These are phyloP conservation scores for Boeremia exigua DNA, from an alignment of 2,329 filamentous ascomycete genomes.

Conservation along the genomic window DNA sequence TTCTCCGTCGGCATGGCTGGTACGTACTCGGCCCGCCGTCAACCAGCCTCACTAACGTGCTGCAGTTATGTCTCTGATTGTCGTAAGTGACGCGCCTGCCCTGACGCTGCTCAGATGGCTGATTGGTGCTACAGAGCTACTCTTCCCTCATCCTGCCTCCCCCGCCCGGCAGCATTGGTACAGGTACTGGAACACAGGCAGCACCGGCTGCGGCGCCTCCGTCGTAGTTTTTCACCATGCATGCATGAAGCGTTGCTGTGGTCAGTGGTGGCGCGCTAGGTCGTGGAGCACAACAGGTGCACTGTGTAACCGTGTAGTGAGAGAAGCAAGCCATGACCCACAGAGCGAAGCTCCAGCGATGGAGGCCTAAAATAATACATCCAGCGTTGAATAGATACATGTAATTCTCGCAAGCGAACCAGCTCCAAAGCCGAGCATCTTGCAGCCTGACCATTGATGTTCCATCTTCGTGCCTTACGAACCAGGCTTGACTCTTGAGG, in stretches of 20 bases:
- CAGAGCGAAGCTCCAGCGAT: neutral
- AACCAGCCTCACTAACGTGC: slow-evolving; percentile 14
- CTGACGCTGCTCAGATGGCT: slow-evolving; percentile 8
- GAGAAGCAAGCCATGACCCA: neutral
- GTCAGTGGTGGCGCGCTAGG: slow-evolving; percentile 10
- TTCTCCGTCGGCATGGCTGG: slow-evolving; percentile 81
- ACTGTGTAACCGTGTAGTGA: slow-evolving; percentile 25
- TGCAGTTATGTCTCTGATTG: slow-evolving; percentile 53
- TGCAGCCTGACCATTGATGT: neutral
- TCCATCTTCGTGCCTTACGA: slow-evolving; percentile 9
- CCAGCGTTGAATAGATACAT: slow-evolving; percentile 3
- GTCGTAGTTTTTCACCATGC: slow-evolving; percentile 35
- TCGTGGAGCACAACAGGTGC: slow-evolving; percentile 19
- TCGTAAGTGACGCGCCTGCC: slow-evolving; percentile 45
- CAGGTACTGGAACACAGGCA: slow-evolving; percentile 55
- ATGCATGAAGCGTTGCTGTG: slow-evolving; percentile 13
- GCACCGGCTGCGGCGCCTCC: slow-evolving; percentile 56
- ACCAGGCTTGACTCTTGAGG: slow-evolving; percentile 2
- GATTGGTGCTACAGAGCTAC: slow-evolving; percentile 54
- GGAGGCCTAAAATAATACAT: neutral
- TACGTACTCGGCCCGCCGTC: slow-evolving; percentile 53
- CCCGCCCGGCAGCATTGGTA: slow-evolving; percentile 41
- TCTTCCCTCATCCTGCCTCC: slow-evolving; percentile 70
- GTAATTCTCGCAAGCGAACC: slow-evolving; percentile 3
- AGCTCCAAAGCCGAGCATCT: neutral